These are phyloP conservation scores for Megacollybia marginata DNA, from an alignment of 768 basidiomycete genomes.

Conservation along the genomic window DNA sequence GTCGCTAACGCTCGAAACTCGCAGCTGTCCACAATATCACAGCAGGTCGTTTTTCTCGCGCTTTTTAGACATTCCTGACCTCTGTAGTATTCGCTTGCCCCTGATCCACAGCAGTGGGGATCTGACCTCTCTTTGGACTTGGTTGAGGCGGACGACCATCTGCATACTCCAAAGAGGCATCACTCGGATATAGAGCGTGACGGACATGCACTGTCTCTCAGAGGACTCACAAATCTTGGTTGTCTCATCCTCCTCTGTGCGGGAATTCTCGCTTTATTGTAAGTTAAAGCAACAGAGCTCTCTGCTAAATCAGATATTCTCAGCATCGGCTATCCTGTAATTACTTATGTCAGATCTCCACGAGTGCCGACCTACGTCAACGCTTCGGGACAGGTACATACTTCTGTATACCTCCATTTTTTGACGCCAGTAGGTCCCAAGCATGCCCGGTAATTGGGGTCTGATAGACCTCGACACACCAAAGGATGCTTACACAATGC, in stretches of 20 bases:
- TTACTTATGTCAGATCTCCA: slow-evolving; percentile 17
- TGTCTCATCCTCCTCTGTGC: slow-evolving; percentile 39
- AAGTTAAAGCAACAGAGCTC: slow-evolving; percentile 30
- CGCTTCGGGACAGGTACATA: slow-evolving; percentile 33
- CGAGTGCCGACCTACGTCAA: too few species aligned
- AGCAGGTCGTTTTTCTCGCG: not conserved
- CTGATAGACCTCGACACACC: slow-evolving; percentile 80
- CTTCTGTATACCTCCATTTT: not conserved
- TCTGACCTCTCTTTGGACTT: slow-evolving; percentile 35
- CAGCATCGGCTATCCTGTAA: slow-evolving; percentile 31
- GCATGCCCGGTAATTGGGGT: slow-evolving; percentile 49
- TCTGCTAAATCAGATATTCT: not conserved
- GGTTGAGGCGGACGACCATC: slow-evolving; percentile 34
- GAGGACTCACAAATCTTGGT: slow-evolving; percentile 63
- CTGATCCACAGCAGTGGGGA: slow-evolving; percentile 53
- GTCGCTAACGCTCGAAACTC: slow-evolving; percentile 1
- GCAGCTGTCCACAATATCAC: slow-evolving; percentile 15
- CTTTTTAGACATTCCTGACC: not conserved
- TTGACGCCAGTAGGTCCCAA: slow-evolving; percentile 40
- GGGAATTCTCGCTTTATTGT: slow-evolving; percentile 32
- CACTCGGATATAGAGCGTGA: slow-evolving; percentile 30
- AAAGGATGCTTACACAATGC: slow-evolving; percentile 32
- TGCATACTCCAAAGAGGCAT: slow-evolving; percentile 15
- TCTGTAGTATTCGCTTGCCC: slow-evolving; percentile 39
- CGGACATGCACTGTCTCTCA: slow-evolving; percentile 39